Percentiles rank a stretch among this genome's conserved stretches.
These are phyloP conservation scores for Wickerhamomyces rabaulensis DNA, from an alignment of 805 yeast genomes.

Conservation along the genomic window DNA sequence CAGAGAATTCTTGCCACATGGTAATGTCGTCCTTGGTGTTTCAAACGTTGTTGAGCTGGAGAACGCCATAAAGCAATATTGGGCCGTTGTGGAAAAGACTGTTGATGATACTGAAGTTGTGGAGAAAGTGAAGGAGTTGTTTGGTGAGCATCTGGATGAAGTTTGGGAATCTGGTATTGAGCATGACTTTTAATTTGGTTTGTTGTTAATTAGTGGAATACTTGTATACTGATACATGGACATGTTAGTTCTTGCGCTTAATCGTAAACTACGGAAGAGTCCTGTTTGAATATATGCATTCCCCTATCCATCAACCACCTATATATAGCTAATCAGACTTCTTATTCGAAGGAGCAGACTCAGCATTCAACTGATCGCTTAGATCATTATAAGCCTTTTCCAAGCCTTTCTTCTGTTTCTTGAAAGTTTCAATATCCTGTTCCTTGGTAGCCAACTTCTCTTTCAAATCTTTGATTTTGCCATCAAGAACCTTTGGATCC, in stretches of 20 bases:
- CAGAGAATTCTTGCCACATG: constrained; percentile 33
- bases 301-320: not conserved
- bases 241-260: too few relatives aligned
- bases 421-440: constrained; percentile 40
- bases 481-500: constrained; percentile 12
- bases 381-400: constrained; percentile 44
- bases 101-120: constrained; percentile 28
- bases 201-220: not conserved
- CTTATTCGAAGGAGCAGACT: constrained; percentile 13
- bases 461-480: constrained; percentile 26
- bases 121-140: constrained; percentile 37
- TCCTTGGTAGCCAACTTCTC: constrained; percentile 35
- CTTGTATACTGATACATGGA: too few relatives aligned
- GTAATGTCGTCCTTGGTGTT: constrained; percentile 71
- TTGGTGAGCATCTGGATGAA: constrained; percentile 56
- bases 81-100: constrained; percentile 34
- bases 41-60: constrained; percentile 59
- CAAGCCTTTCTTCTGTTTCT: constrained; percentile 45
- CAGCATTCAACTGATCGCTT: constrained; percentile 21
- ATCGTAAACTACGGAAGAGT: not conserved
- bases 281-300: too few relatives aligned
- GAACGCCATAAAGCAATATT: constrained; percentile 54
- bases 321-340: constrained; percentile 20
- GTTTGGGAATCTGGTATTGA: constrained; percentile 56
- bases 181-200: constrained; percentile 6